These are phyloP conservation scores for Mycena sanguinolenta DNA, from an alignment of 768 basidiomycete species.

Conservation along the genomic window DNA sequence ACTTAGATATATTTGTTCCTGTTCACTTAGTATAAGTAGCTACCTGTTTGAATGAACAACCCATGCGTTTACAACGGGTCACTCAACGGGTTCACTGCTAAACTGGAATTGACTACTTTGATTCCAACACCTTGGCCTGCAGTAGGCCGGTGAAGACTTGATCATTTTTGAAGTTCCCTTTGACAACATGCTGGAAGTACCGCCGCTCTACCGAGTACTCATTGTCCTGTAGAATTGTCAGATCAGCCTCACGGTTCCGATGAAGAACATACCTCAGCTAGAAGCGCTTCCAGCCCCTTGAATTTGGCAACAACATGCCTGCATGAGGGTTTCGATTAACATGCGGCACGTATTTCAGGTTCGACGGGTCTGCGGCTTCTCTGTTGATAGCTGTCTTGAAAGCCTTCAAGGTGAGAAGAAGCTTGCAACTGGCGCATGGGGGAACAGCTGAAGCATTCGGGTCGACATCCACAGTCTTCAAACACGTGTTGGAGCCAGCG, in stretches of 20 bases:
- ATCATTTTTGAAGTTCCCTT: constrained; percentile 38
- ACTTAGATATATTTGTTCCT: too few relatives aligned
- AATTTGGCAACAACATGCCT: constrained; percentile 16
- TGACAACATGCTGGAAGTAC: constrained; percentile 30
- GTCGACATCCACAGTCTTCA: too few relatives aligned
- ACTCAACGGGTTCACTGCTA: too few relatives aligned
- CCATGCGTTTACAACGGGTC: too few relatives aligned
- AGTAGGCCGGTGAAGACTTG: constrained; percentile 40
- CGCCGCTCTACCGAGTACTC: constrained; percentile 9
- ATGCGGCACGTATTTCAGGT: constrained; percentile 3
- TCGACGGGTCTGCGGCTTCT: neutral
- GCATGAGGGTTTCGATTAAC: constrained; percentile 8
- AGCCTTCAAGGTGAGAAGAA: too few relatives aligned
- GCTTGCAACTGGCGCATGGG: too few relatives aligned
- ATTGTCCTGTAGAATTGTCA: constrained; percentile 7
- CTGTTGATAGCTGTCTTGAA: too few relatives aligned
- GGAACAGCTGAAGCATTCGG: too few relatives aligned
- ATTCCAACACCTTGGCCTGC: constrained; percentile 39
- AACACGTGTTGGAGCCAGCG: neutral
- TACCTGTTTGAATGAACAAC: too few relatives aligned
- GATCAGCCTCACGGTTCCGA: too few relatives aligned
- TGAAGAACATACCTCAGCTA: constrained; percentile 13
- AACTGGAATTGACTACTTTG: too few relatives aligned
- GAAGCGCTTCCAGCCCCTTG: constrained; percentile 18
- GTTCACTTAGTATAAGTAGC: too few relatives aligned